phyloP scores from a whole-genome alignment of 75 land plant genomes.

The Ceratopteris richardii region DNA sequence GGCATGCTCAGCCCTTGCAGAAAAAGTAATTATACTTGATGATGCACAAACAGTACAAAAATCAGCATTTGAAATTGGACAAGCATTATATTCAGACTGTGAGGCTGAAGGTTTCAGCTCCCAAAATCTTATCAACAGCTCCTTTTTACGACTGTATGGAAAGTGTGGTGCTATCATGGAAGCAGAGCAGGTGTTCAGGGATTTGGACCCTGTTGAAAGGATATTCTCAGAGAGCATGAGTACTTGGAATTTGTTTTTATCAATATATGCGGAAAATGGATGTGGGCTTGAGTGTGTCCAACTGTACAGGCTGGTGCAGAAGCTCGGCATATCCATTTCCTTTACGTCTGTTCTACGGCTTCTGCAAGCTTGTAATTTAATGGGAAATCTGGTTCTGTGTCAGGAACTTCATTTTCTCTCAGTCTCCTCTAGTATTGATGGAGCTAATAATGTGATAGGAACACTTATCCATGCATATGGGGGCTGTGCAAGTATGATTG shows the following conservation, averaged over 20 bases:
- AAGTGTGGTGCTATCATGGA: slow-evolving; percentile 13
- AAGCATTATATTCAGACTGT: slow-evolving; percentile 13
- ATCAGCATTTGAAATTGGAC: slow-evolving; percentile 9
- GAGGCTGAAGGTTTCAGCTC: slow-evolving; percentile 11
- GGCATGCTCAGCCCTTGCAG: slow-evolving; percentile 12
- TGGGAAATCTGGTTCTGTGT: slow-evolving; percentile 18
- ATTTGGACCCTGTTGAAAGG: neutral
- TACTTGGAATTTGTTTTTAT: slow-evolving; percentile 18
- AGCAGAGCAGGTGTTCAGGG: slow-evolving; percentile 10
- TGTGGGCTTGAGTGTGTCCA: slow-evolving; percentile 2
- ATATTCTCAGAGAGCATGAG: neutral
- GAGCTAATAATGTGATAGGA: neutral
- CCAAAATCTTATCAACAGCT: slow-evolving; percentile 9
- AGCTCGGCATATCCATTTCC: slow-evolving; percentile 5
- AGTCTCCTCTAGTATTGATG: neutral
- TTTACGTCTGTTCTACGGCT: slow-evolving; percentile 7
- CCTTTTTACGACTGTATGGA: slow-evolving; percentile 7
- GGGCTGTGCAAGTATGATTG: neutral
- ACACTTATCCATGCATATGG: slow-evolving; percentile 4
- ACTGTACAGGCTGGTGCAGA: slow-evolving; percentile 7
- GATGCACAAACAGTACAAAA: neutral
- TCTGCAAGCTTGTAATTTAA: slow-evolving; percentile 17
- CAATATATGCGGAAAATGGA: slow-evolving; percentile 9
- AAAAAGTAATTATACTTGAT: neutral
- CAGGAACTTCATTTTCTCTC: neutral